Conservation (phyloP, 148 eudicot species). For the Hydrangea macrophylla region DNA sequence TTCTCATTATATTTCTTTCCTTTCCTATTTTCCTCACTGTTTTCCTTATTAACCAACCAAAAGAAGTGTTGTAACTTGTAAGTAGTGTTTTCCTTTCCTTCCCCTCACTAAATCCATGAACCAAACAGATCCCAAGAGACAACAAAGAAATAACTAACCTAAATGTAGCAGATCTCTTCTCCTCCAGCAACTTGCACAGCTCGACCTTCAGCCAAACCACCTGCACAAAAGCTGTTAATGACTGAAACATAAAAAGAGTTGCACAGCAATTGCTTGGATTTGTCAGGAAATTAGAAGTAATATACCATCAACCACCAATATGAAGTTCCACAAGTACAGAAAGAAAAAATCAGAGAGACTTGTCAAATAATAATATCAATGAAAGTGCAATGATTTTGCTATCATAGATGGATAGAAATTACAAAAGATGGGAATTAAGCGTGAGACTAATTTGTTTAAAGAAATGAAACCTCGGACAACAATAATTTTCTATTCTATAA, state of each 20-base stretch:
- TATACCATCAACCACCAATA: background rate
- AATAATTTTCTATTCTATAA: too few species aligned
- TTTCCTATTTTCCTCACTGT: too few species aligned
- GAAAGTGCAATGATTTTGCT: background rate
- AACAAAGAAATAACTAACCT: conserved; percentile 43
- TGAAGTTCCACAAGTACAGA: background rate
- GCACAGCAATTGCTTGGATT: background rate
- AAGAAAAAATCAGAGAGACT: background rate
- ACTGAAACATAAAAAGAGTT: conserved; percentile 1
- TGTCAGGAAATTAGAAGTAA: background rate
- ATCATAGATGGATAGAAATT: background rate
- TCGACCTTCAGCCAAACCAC: conserved; percentile 78
- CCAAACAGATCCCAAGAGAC: too few species aligned
- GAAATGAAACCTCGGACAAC: conserved; percentile 1
- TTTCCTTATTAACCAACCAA: too few species aligned
- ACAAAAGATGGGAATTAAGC: background rate
- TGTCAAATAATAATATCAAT: background rate
- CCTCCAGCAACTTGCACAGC: conserved; percentile 75
- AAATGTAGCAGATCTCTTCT: conserved; percentile 68
- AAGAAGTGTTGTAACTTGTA: too few species aligned
- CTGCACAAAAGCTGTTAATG: conserved; percentile 42
- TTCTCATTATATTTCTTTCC: too few species aligned
- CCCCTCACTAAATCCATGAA: too few species aligned
- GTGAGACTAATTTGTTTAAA: background rate
- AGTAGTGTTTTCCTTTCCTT: too few species aligned